A percentile compares a stretch with the other conserved stretches of the same genome.
phyloP scores from a whole-genome alignment of 257 asterid genomes.

The Gentiana macrophylla region DNA sequence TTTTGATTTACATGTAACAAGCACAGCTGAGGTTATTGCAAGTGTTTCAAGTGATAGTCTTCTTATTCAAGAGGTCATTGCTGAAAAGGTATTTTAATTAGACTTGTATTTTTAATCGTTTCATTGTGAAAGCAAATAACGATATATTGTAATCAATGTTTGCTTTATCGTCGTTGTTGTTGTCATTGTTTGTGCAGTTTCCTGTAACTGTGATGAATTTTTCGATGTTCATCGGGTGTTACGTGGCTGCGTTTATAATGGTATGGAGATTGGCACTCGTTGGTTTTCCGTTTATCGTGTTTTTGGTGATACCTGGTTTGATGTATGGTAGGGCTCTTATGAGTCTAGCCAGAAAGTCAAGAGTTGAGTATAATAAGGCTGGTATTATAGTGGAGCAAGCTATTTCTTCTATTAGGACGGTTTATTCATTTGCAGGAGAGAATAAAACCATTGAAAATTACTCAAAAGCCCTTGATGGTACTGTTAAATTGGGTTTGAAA shows the following conservation, averaged over 20 bases:
- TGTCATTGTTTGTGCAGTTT: conserved; percentile 24
- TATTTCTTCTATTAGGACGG: conserved; percentile 70
- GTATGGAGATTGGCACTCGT: conserved; percentile 66
- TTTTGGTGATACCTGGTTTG: conserved; percentile 76
- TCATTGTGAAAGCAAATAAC: too few relatives aligned
- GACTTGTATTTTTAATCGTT: too few relatives aligned
- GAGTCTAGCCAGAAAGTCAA: conserved; percentile 49
- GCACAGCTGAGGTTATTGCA: conserved; percentile 76
- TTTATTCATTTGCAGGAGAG: conserved; percentile 81
- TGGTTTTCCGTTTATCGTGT: conserved; percentile 56
- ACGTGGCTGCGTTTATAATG: conserved; percentile 55
- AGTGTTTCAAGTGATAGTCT: conserved; percentile 81
- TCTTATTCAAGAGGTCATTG: conserved; percentile 69
- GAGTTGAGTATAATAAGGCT: conserved; percentile 64
- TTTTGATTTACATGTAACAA: conserved; percentile 72
- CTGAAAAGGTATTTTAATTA: conserved; percentile 56
- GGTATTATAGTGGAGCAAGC: conserved; percentile 67
- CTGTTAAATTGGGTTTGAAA: conserved; percentile 49
- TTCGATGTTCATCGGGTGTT: conserved; percentile 53
- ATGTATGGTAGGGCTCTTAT: conserved; percentile 67
- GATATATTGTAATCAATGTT: too few relatives aligned
- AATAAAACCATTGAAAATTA: conserved; percentile 35
- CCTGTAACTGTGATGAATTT: conserved; percentile 72
- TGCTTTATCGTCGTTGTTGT: too few relatives aligned
- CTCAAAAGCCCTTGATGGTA: conserved; percentile 64